phyloP scores from a whole-genome alignment of 2,329 filamentous ascomycete genomes.

The Cladosporium oxysporum region DNA sequence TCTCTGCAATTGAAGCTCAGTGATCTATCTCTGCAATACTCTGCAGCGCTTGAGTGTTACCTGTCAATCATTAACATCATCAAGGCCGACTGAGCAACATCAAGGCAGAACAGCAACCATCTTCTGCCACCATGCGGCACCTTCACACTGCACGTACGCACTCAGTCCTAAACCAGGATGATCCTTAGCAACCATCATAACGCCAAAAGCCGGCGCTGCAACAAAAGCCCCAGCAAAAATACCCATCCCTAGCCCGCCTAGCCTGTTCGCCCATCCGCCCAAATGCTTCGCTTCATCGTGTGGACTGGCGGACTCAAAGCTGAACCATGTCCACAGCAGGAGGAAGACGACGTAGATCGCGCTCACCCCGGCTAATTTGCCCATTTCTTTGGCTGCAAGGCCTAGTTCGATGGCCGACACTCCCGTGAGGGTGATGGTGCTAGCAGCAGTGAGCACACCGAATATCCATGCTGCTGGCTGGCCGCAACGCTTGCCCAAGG shows the following conservation, averaged over 20 bases:
- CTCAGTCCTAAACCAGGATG: neutral
- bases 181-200: neutral
- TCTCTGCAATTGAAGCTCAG: neutral
- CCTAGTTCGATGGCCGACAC: neutral
- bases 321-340: neutral
- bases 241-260: neutral
- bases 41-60: too few species aligned
- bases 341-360: neutral
- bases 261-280: neutral
- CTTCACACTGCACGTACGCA: neutral
- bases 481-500: neutral
- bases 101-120: neutral
- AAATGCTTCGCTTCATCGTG: neutral
- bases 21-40: neutral
- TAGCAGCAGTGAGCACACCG: neutral
- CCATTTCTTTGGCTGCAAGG: neutral
- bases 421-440: neutral
- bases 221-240: neutral
- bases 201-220: neutral
- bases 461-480: neutral
- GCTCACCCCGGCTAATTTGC: neutral
- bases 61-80: neutral
- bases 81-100: neutral
- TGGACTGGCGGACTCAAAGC: neutral
- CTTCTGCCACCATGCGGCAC: neutral